Percentiles rank a stretch among this genome's conserved stretches.
Conservation (phyloP, 305 asterid species). For the Solanum hybrid region DNA sequence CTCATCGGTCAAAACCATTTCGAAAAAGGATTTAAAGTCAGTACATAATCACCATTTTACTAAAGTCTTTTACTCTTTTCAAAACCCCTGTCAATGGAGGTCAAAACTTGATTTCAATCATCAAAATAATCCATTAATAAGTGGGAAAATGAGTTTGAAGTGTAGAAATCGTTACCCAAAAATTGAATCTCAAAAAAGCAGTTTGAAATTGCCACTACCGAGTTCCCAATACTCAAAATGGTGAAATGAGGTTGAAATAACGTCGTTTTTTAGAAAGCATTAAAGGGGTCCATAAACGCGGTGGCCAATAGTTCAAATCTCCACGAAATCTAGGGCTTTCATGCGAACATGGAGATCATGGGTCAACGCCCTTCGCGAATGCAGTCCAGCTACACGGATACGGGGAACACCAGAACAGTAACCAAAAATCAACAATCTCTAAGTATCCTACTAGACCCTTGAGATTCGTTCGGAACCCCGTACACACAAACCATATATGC, state of each 20-base stretch:
- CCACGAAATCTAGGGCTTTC: neutral
- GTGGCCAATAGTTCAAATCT: neutral
- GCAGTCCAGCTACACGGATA: neutral
- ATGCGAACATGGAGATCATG: neutral
- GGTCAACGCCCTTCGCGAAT: neutral
- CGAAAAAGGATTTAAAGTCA: no score
- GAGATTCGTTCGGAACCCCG: neutral
- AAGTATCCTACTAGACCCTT: neutral
- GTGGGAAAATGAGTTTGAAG: neutral
- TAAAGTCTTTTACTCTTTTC: neutral
- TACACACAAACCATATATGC: neutral
- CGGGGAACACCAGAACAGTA: neutral
- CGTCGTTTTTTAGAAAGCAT: accelerated
- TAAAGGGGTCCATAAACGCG: neutral
- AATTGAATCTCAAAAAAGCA: neutral
- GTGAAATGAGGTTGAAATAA: neutral
- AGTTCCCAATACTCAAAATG: neutral
- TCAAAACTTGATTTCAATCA: neutral
- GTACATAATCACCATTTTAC: neutral
- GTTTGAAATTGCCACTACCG: neutral
- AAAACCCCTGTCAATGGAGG: neutral
- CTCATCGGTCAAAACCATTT: no score
- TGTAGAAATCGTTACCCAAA: no score
- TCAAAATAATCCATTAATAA: no score
- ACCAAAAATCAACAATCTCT: neutral